Percentiles rank a stretch among this genome's conserved stretches.
phyloP scores from a whole-genome alignment of 208 protist species.

The Trypanosoma brucei region DNA sequence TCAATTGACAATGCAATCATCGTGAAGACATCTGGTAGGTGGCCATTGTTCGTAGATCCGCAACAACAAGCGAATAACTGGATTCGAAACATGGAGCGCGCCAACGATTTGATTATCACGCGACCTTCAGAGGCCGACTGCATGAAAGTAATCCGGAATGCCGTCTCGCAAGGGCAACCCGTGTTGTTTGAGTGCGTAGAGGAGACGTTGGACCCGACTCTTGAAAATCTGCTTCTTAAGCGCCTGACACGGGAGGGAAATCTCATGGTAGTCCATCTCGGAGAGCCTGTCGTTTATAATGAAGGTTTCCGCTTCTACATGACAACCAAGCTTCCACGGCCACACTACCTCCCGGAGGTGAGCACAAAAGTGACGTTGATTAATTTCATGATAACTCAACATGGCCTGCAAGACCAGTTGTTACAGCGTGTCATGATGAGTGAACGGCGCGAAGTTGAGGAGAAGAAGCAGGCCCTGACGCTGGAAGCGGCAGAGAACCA shows the following conservation, averaged over 20 bases:
- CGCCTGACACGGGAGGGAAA: conserved; percentile 89
- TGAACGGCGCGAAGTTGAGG: conserved; percentile 93
- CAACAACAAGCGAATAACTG: conserved; percentile 95
- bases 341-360: conserved; percentile 96
- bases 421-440: conserved; percentile 93
- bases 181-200: conserved; percentile 96
- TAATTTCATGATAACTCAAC: conserved; percentile 97
- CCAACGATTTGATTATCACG: conserved; percentile 77
- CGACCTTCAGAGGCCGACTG: conserved; percentile 81
- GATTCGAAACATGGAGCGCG: conserved; percentile 91
- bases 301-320: conserved; percentile 96
- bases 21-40: conserved; percentile 86
- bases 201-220: conserved; percentile 95
- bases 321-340: conserved; percentile 96
- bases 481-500: conserved; percentile 89
- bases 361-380: conserved; percentile 96
- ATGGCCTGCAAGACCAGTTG: conserved; percentile 95
- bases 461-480: conserved; percentile 94
- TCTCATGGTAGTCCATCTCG: conserved; percentile 91
- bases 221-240: conserved; percentile 96
- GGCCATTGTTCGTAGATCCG: conserved; percentile 91
- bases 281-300: conserved; percentile 96
- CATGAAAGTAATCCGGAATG: conserved; percentile 85
- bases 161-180: conserved; percentile 91
- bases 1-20: conserved; percentile 94